phyloP scores from a whole-genome alignment of 192 early-diverging fungal genomes.

The Gorgonomyces haynaldii region DNA sequence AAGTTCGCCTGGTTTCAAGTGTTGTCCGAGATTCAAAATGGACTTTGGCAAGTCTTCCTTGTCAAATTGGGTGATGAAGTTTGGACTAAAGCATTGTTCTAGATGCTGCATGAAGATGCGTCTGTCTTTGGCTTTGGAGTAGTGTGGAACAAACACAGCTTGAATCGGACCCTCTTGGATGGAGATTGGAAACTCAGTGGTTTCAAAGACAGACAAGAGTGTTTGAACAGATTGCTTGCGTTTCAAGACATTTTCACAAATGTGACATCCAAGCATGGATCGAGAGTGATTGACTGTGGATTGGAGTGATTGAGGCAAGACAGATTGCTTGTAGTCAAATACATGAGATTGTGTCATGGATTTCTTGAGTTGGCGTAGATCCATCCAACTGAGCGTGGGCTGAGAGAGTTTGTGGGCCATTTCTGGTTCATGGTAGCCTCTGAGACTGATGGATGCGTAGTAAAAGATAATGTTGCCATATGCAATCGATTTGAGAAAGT shows the following conservation, averaged over 20 bases:
- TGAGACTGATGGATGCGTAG: background rate
- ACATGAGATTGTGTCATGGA: background rate
- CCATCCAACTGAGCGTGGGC: too few species aligned
- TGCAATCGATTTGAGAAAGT: constrained; percentile 1
- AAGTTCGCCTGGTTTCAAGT: background rate
- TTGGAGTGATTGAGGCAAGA: background rate
- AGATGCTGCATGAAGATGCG: background rate
- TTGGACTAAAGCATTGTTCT: background rate
- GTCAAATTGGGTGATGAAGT: constrained; percentile 4
- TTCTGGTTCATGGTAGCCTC: background rate
- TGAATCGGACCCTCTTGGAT: background rate
- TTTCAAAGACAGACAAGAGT: background rate
- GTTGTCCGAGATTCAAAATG: background rate
- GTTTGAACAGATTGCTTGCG: background rate
- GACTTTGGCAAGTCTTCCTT: background rate
- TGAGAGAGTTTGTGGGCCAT: too few species aligned
- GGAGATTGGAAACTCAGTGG: background rate
- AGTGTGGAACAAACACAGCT: background rate
- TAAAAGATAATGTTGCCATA: background rate
- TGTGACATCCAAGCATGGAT: background rate
- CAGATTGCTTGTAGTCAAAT: background rate
- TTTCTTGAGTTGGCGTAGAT: background rate
- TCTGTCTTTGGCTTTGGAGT: background rate
- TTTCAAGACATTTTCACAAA: background rate
- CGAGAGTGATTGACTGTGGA: background rate